Evolutionary conservation across 108 stramenopile species (phyloP), one percentile per base, ranked within the genome.

Genomic region (Cyclotella sp.): DNA sequence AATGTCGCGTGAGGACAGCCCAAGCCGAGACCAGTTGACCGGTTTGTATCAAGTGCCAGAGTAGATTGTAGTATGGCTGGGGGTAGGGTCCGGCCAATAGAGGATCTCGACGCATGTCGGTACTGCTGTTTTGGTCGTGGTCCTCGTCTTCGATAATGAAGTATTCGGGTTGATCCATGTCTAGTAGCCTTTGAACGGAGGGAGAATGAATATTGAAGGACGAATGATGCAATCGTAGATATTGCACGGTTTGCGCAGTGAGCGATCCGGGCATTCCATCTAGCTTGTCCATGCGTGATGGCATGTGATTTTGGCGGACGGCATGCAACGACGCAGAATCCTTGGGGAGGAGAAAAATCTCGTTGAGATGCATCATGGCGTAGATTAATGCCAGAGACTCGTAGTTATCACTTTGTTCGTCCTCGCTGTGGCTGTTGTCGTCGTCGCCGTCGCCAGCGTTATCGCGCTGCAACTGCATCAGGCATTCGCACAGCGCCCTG

Each of bases 221-320:
- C 21, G 68, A 73, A 44, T 75, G 76, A 82, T 85, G 79, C 26
- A 77, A 61, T 18, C 94, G 86, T 39, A 95, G 74, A 54, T 90
- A 95, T 11, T 89, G 88, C 3, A 95, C 77, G 9, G 88, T 90
- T 53, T 92, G 89, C n/a, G 91, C 91, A 7, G 93, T 94, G 57
- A 79, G 75, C 21, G 85, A 87, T 49, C 89, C 93, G 9, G 84
- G 82, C 12, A 81, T 64, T 43, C 72, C 84, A 28, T 77, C 72
- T 24, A 77, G 44, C 54, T 70, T 46, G 21, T 46, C 51, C 9
- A 53, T 15, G 9, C 43, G 70, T 30, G 46, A 29, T 34, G 34
- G 6, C 34, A 6, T 5, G 34, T 2, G 6, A 34, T 34, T 34
- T 34, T 34, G n/a, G n/a, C n/a, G n/a, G n/a, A n/a, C n/a, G n/a